Conservation (phyloP, 2,329 filamentous ascomycete species). For the Ophiostoma ulmi region DNA sequence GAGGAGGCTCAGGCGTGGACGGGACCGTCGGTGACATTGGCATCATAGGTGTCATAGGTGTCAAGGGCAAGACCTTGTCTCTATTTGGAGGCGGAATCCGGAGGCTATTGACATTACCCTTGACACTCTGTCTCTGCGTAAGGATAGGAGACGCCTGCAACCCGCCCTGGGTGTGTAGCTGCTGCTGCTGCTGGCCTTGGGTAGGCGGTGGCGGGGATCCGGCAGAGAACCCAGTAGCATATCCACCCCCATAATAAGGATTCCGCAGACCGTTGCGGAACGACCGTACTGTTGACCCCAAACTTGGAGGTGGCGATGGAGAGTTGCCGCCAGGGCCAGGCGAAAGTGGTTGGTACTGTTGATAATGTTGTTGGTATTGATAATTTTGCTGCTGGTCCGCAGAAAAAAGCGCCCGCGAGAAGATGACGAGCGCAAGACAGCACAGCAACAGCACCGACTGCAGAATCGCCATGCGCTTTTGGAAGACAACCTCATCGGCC, state of each 20-base stretch:
- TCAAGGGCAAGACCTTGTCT: slow-evolving; percentile 36
- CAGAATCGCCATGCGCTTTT: slow-evolving; percentile 88
- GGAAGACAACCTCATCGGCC: slow-evolving; percentile 83
- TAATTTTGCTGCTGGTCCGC: slow-evolving; percentile 1
- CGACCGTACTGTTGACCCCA: slow-evolving; percentile 21
- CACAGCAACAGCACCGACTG: slow-evolving; percentile 83
- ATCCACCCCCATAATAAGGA: slow-evolving; percentile 14
- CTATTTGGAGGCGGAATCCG: slow-evolving; percentile 23
- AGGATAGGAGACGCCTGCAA: not conserved
- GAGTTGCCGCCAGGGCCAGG: slow-evolving; percentile 25
- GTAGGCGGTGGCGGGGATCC: slow-evolving; percentile 10
- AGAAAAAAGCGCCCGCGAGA: slow-evolving; percentile 51
- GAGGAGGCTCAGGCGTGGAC: not conserved
- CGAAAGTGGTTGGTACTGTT: slow-evolving; percentile 15
- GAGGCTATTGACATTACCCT: not conserved
- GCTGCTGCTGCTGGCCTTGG: not conserved
- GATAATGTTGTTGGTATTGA: not conserved
- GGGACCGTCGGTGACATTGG: slow-evolving; percentile 22
- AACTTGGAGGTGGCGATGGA: slow-evolving; percentile 28
- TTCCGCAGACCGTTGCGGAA: slow-evolving; percentile 24
- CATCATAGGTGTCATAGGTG: slow-evolving; percentile 29
- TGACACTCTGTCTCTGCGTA: not conserved
- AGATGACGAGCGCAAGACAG: slow-evolving; percentile 82
- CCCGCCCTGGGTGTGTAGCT: not conserved
- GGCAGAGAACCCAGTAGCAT: slow-evolving; percentile 16